A percentile compares a stretch with the other conserved stretches of the same genome.
These are phyloP conservation scores for Cladosporium sphaerospermum DNA, from an alignment of 2,329 filamentous ascomycete genomes.

Conservation along the genomic window DNA sequence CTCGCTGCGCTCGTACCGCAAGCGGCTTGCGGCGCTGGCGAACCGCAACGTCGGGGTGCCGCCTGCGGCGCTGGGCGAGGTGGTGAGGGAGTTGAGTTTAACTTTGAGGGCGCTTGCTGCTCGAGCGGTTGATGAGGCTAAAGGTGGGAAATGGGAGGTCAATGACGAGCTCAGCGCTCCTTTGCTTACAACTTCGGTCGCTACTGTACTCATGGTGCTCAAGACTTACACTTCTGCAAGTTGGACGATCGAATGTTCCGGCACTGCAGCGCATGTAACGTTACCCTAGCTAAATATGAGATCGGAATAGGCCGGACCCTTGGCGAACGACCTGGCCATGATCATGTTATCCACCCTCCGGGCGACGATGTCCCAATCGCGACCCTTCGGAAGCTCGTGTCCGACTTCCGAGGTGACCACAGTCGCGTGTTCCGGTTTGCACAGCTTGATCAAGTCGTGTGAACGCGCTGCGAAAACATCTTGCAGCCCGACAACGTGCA, in stretches of 20 bases:
- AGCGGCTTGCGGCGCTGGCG: conserved; percentile 43
- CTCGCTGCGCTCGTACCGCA: conserved; percentile 52
- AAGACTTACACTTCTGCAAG: too few relatives aligned
- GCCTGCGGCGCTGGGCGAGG: conserved; percentile 44
- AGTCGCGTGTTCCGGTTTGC: not conserved
- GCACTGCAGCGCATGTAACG: too few relatives aligned
- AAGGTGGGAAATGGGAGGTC: too few relatives aligned
- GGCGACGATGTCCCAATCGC: not conserved
- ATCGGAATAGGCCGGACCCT: too few relatives aligned
- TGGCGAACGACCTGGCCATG: too few relatives aligned
- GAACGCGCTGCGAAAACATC: not conserved
- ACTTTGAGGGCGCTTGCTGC: too few relatives aligned
- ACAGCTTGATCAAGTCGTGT: not conserved
- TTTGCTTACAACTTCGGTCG: too few relatives aligned
- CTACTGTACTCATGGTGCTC: too few relatives aligned
- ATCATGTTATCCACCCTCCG: not conserved
- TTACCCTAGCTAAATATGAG: too few relatives aligned
- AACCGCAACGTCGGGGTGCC: conserved; percentile 39
- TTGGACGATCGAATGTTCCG: too few relatives aligned
- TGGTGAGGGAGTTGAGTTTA: conserved; percentile 50
- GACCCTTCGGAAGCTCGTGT: not conserved
- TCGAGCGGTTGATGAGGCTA: too few relatives aligned
- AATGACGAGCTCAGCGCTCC: too few relatives aligned
- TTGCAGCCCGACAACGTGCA: not conserved
- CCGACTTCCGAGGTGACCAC: not conserved